Evolutionary conservation across 768 basidiomycete species (phyloP).

Genomic region (Tricholoma bakamatsutake): DNA sequence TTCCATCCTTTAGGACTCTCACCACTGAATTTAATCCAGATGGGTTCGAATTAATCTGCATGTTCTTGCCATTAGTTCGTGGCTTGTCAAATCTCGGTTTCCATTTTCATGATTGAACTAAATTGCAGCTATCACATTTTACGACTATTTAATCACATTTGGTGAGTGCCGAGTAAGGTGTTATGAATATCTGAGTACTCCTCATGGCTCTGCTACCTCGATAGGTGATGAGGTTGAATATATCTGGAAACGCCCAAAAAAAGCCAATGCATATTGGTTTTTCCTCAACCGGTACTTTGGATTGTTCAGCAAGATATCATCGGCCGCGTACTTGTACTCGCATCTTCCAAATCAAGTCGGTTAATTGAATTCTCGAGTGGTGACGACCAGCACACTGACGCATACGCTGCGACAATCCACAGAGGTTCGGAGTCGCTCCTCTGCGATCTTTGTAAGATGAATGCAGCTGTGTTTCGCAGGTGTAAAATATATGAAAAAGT

Average conservation of each 20-base stretch:
- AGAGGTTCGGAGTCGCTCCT: not conserved
- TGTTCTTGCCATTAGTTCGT: not conserved
- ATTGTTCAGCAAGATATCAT: slow-evolving; percentile 26
- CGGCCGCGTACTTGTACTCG: slow-evolving; percentile 1
- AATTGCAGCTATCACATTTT: not conserved
- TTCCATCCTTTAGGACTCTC: not conserved
- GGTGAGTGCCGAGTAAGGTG: not conserved
- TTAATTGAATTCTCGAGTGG: not conserved
- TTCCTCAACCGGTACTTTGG: slow-evolving; percentile 44
- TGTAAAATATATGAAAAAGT: not conserved
- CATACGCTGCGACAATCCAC: not conserved
- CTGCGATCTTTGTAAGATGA: not conserved
- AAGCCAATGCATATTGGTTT: slow-evolving; percentile 32
- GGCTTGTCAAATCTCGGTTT: not conserved
- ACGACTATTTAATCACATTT: slow-evolving; percentile 1
- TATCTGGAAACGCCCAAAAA: slow-evolving; percentile 35
- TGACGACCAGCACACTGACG: not conserved
- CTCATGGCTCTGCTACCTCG: not conserved
- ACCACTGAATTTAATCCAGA: not conserved
- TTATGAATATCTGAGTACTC: not conserved
- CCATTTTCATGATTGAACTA: not conserved
- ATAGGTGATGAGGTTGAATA: slow-evolving; percentile 31
- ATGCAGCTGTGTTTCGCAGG: not conserved
- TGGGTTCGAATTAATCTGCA: not conserved
- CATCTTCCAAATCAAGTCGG: not conserved